These are phyloP conservation scores for Karstenula rhodostoma DNA, from an alignment of 2,329 filamentous ascomycete species.

Conservation along the genomic window DNA sequence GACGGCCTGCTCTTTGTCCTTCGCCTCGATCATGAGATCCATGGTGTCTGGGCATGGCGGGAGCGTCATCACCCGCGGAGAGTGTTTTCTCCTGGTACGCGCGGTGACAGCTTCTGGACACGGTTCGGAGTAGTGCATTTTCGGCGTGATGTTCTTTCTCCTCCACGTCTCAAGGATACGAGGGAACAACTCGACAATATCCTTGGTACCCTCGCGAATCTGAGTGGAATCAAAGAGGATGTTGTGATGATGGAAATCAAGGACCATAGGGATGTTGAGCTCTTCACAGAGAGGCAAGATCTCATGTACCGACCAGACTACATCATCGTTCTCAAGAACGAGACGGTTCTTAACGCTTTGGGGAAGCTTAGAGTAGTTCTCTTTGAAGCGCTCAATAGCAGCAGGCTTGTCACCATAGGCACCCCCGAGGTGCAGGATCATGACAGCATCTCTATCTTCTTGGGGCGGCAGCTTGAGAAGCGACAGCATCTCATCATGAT, in stretches of 20 bases:
- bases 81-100: constrained; percentile 84
- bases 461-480: constrained; percentile 80
- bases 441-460: constrained; percentile 83
- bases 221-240: constrained; percentile 80
- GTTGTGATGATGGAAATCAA: constrained; percentile 96
- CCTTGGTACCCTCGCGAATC: constrained; percentile 82
- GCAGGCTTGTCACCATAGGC: constrained; percentile 86
- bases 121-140: constrained; percentile 96
- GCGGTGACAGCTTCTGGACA: constrained; percentile 78
- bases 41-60: constrained; percentile 84
- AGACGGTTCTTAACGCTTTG: constrained; percentile 78
- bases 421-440: constrained; percentile 94
- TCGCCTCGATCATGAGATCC: constrained; percentile 99
- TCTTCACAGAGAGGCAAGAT: constrained; percentile 90
- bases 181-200: constrained; percentile 77
- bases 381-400: constrained; percentile 78
- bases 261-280: constrained; percentile 88
- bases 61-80: constrained; percentile 76
- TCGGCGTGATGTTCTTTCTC: constrained; percentile 83
- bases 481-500: constrained; percentile 84
- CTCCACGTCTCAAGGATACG: constrained; percentile 86
- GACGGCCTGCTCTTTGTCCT: constrained; percentile 96
- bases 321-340: constrained; percentile 94
- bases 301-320: constrained; percentile 91
- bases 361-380: constrained; percentile 74